Percentiles rank a stretch among this genome's conserved stretches.
These are phyloP conservation scores for Rhodotorula toruloides DNA, from an alignment of 768 basidiomycete genomes.

Conservation along the genomic window DNA sequence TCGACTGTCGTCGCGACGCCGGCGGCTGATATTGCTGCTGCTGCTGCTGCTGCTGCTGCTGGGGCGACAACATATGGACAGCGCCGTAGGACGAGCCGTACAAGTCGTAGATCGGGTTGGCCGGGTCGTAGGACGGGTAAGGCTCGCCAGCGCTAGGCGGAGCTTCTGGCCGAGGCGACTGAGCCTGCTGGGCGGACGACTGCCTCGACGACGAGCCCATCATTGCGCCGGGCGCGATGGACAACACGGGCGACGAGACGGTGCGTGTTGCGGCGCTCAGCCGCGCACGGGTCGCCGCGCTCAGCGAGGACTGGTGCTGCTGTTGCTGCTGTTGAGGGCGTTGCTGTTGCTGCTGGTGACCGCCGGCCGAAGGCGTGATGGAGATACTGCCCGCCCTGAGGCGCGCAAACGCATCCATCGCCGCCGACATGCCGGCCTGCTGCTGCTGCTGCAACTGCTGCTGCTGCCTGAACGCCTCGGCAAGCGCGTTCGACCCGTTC, in stretches of 20 bases:
- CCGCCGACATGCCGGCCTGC: not conserved
- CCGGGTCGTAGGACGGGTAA: slow-evolving; percentile 11
- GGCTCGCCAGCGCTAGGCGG: not conserved
- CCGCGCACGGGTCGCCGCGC: slow-evolving; percentile 2
- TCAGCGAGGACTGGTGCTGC: not conserved
- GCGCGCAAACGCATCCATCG: slow-evolving; percentile 15
- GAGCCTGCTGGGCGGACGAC: not conserved
- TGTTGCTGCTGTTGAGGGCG: not conserved
- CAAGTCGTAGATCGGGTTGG: slow-evolving; percentile 37
- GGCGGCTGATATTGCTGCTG: too few relatives aligned
- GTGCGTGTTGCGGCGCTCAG: not conserved
- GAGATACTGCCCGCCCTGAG: slow-evolving; percentile 15
- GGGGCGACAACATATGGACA: not conserved
- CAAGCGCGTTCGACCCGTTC: too few relatives aligned
- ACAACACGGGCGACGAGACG: not conserved
- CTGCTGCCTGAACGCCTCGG: not conserved
- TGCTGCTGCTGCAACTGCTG: too few relatives aligned
- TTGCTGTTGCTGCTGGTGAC: not conserved
- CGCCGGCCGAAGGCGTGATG: slow-evolving; percentile 20
- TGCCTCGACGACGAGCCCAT: not conserved
- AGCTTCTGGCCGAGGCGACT: slow-evolving; percentile 1
- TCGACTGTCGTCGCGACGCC: not conserved
- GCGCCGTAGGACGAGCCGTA: slow-evolving; percentile 36
- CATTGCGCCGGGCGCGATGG: not conserved
- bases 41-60: not conserved